Conservation (phyloP, 305 asterid species). For the Rubia occidens region DNA sequence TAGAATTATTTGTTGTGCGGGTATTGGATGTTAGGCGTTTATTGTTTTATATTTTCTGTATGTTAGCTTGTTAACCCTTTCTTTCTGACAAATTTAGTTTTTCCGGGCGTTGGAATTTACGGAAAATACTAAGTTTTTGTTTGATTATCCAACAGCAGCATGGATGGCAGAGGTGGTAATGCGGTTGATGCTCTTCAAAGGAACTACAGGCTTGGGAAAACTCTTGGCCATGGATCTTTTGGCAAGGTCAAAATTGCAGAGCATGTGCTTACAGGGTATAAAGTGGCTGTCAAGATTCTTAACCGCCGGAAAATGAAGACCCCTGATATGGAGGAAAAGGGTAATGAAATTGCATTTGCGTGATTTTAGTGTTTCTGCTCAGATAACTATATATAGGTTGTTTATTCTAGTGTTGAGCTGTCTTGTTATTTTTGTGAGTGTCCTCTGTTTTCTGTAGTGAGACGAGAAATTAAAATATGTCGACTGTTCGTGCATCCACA, state of each 20-base stretch:
- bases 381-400: slow-evolving; percentile 11
- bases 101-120: background rate
- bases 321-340: slow-evolving; percentile 93
- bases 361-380: slow-evolving; percentile 4
- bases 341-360: slow-evolving; percentile 26
- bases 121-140: background rate
- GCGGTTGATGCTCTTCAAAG: slow-evolving; percentile 37
- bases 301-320: slow-evolving; percentile 70
- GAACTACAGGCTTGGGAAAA: slow-evolving; percentile 77
- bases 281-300: slow-evolving; percentile 89
- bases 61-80: background rate
- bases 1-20: background rate
- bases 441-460: slow-evolving; percentile 45
- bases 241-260: slow-evolving; percentile 91
- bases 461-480: slow-evolving; percentile 79
- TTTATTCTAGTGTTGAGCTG: slow-evolving; percentile 7
- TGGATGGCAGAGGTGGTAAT: slow-evolving; percentile 50
- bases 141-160: slow-evolving; percentile 26
- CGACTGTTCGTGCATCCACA: slow-evolving; percentile 87
- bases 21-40: background rate
- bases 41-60: background rate
- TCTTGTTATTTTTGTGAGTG: slow-evolving; percentile 14
- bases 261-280: slow-evolving; percentile 67
- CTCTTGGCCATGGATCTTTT: slow-evolving; percentile 86
- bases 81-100: background rate